Evolutionary conservation across 768 basidiomycete species (phyloP).

Genomic region (Collybia sp.): DNA sequence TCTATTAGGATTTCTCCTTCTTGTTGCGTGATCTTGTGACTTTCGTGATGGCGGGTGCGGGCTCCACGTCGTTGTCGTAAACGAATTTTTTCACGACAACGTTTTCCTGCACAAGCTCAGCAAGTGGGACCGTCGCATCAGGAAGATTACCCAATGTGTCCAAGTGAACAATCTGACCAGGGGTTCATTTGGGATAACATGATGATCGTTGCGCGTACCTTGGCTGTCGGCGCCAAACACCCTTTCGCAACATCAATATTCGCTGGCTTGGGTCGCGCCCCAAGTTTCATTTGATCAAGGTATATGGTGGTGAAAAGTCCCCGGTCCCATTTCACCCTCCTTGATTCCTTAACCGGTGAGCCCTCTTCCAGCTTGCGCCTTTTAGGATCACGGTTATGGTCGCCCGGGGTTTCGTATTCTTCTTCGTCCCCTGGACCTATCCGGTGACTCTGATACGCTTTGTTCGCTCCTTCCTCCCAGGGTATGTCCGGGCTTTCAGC

Average conservation of each 20-base stretch:
- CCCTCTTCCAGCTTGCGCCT: slow-evolving; percentile 32
- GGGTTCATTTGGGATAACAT: slow-evolving; percentile 5
- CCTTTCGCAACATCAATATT: slow-evolving; percentile 45
- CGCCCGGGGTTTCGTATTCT: slow-evolving; percentile 67
- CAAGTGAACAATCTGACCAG: slow-evolving; percentile 47
- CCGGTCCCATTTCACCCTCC: slow-evolving; percentile 76
- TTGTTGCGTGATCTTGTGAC: slow-evolving; percentile 55
- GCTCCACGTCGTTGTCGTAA: slow-evolving; percentile 66
- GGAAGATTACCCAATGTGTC: slow-evolving; percentile 72
- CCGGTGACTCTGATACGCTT: slow-evolving; percentile 33
- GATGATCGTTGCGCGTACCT: slow-evolving; percentile 38
- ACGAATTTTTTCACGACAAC: slow-evolving; percentile 75
- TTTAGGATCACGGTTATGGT: slow-evolving; percentile 35
- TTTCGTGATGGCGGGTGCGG: slow-evolving; percentile 31
- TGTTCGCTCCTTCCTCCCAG: slow-evolving; percentile 13
- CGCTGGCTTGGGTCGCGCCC: slow-evolving; percentile 37
- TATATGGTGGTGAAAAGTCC: slow-evolving; percentile 59
- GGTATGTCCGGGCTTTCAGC: slow-evolving; percentile 18
- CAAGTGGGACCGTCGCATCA: slow-evolving; percentile 49
- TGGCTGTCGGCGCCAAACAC: slow-evolving; percentile 63
- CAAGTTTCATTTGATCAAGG: slow-evolving; percentile 59
- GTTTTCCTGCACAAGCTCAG: slow-evolving; percentile 58
- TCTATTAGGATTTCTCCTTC: slow-evolving; percentile 34
- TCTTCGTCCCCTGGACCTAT: slow-evolving; percentile 79
- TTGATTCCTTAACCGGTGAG: slow-evolving; percentile 29